Conservation (phyloP, 1,284 basidiomycete species). For the Tilletiaria anomala region DNA sequence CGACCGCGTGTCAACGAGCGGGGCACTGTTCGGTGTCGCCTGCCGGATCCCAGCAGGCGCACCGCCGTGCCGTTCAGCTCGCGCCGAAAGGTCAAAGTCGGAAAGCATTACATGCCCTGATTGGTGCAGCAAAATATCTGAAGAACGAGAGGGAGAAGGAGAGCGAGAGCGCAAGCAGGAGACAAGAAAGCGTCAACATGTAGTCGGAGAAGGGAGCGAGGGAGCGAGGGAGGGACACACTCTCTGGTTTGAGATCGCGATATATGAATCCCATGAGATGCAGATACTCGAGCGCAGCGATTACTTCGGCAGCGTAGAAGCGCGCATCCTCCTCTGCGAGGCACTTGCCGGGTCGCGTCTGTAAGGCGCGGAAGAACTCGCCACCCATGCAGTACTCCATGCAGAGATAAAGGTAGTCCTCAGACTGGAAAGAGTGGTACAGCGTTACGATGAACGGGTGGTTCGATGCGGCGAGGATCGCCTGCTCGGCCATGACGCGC, state of each 20-base stretch:
- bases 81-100: constrained; percentile 96
- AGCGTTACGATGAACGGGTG: constrained; percentile 39
- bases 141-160: background rate
- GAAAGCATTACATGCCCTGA: constrained; percentile 99
- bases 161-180: constrained; percentile 1
- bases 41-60: constrained; percentile 81
- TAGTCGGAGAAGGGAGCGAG: no score
- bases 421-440: constrained; percentile 38
- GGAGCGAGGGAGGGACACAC: constrained; percentile 49
- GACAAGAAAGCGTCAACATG: background rate
- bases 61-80: constrained; percentile 59
- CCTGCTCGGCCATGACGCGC: constrained; percentile 37
- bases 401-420: constrained; percentile 37
- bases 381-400: constrained; percentile 86
- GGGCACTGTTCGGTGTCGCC: constrained; percentile 74
- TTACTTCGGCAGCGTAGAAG: constrained; percentile 97
- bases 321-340: constrained; percentile 84
- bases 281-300: constrained; percentile 90
- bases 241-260: constrained; percentile 97
- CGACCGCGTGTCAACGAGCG: constrained; percentile 85
- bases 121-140: constrained; percentile 95
- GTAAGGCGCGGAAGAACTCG: constrained; percentile 82
- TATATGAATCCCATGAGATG: constrained; percentile 99
- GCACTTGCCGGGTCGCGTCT: constrained; percentile 81
- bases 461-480: constrained; percentile 33